Conservation (phyloP, 75 land plant genomes). For the Picea glauca region DNA sequence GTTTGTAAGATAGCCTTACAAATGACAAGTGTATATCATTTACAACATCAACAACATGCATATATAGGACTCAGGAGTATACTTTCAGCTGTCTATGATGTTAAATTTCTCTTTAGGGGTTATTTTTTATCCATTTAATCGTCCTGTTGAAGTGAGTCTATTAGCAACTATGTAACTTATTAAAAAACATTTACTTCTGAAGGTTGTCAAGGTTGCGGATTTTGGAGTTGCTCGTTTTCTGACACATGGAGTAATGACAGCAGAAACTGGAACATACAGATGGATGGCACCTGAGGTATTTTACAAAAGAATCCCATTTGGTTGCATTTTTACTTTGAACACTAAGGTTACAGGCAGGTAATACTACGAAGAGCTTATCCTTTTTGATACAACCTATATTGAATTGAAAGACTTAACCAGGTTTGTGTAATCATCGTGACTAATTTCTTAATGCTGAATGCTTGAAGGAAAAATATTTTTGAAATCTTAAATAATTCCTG, state of each 20-base stretch:
- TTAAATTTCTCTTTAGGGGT: neutral
- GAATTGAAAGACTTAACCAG: neutral
- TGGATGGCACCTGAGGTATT: constrained; percentile 99
- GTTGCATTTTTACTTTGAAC: neutral
- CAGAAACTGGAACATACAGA: constrained; percentile 96
- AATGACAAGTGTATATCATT: neutral
- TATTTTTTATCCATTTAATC: neutral
- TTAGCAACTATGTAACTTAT: neutral
- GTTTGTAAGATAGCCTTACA: neutral
- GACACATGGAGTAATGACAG: constrained; percentile 88
- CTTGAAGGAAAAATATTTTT: neutral
- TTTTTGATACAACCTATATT: neutral
- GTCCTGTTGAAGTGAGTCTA: neutral
- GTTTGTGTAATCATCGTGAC: neutral
- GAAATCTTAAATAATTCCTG: neutral
- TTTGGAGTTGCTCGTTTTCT: constrained; percentile 96
- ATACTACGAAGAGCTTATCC: no score
- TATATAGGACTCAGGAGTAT: neutral
- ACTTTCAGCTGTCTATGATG: neutral
- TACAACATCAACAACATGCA: neutral
- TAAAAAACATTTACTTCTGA: neutral
- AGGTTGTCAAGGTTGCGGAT: constrained; percentile 98
- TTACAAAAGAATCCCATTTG: neutral
- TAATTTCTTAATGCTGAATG: neutral
- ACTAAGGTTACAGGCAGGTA: no score